phyloP scores from a whole-genome alignment of 2,329 filamentous ascomycete species.

The Colletotrichum destructivum region DNA sequence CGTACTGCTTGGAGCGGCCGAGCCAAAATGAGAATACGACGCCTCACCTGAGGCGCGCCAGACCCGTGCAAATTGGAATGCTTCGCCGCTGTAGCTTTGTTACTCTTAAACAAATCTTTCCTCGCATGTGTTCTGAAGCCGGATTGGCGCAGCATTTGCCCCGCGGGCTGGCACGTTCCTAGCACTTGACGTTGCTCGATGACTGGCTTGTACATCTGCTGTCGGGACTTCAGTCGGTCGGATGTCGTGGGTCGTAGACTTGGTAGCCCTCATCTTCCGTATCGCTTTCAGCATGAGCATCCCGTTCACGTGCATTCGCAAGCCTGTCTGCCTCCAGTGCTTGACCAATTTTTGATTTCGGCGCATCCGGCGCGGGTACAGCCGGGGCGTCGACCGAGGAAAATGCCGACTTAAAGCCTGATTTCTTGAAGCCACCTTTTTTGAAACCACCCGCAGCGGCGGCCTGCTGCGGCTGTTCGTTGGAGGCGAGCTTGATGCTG shows the following conservation, averaged over 20 bases:
- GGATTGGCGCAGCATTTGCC: neutral
- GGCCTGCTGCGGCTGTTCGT: conserved; percentile 48
- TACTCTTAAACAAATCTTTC: neutral
- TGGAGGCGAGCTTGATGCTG: conserved; percentile 73
- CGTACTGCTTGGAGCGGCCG: neutral
- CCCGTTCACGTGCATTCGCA: conserved; percentile 23
- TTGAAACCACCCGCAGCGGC: conserved; percentile 68
- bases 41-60: neutral
- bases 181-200: neutral
- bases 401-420: conserved; percentile 86
- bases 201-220: neutral
- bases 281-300: conserved; percentile 67
- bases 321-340: conserved; percentile 45
- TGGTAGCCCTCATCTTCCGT: conserved; percentile 81
- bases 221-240: conserved; percentile 67
- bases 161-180: neutral
- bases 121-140: neutral
- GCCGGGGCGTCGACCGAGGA: conserved; percentile 63
- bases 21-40: too few relatives aligned
- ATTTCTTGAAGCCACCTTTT: conserved; percentile 84
- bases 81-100: neutral
- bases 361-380: conserved; percentile 43
- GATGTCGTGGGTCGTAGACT: conserved; percentile 73
- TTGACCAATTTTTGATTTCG: conserved; percentile 30
- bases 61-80: neutral